These are phyloP conservation scores for Debaryomyces prosopidis DNA, from an alignment of 805 yeast genomes.

Conservation along the genomic window DNA sequence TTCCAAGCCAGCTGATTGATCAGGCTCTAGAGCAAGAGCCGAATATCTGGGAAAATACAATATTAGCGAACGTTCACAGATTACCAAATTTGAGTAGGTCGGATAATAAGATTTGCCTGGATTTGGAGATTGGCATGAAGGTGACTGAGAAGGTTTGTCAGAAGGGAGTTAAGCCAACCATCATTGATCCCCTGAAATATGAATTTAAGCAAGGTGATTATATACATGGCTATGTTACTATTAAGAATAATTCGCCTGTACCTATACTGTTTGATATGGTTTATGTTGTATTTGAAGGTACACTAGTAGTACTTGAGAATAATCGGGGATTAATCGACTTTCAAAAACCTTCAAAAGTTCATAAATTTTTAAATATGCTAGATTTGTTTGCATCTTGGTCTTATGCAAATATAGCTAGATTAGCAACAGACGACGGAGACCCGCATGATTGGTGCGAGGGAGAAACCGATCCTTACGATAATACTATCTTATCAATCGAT, in stretches of 20 bases:
- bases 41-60: constrained; percentile 41
- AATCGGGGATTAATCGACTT: constrained; percentile 22
- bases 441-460: constrained; percentile 49
- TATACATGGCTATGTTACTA: constrained; percentile 44
- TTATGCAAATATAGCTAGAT: constrained; percentile 42
- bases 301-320: constrained; percentile 26
- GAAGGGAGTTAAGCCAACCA: constrained; percentile 36
- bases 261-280: constrained; percentile 46
- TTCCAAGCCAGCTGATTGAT: constrained; percentile 13
- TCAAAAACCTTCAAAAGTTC: constrained; percentile 26
- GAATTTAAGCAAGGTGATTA: constrained; percentile 44
- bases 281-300: constrained; percentile 44
- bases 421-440: constrained; percentile 38
- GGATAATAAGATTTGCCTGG: constrained; percentile 25
- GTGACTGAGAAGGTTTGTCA: constrained; percentile 41
- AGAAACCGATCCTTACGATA: constrained; percentile 43
- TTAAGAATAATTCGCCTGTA: constrained; percentile 25
- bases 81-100: constrained; percentile 35
- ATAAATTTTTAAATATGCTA: constrained; percentile 42
- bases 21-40: constrained; percentile 21
- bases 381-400: constrained; percentile 48
- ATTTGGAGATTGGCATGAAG: constrained; percentile 32
- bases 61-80: constrained; percentile 42
- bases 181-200: constrained; percentile 29
- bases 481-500: constrained; percentile 34